phyloP scores from a whole-genome alignment of 345 rosid genomes.

The Lepidium sativum region DNA sequence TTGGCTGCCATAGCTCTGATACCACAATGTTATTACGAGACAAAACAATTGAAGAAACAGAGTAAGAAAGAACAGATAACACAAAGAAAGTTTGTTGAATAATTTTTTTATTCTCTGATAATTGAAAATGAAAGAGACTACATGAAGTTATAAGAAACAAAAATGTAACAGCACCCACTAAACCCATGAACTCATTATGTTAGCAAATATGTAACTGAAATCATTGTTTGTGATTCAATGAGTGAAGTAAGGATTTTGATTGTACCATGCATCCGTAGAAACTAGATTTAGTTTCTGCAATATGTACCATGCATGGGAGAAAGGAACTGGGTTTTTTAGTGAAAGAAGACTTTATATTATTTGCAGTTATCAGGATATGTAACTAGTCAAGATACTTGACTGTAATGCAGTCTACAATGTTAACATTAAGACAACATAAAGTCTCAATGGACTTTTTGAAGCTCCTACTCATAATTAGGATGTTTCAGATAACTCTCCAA shows the following conservation, averaged over 20 bases:
- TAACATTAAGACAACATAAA: neutral
- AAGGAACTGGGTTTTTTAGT: neutral
- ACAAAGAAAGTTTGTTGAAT: no score
- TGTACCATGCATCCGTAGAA: neutral
- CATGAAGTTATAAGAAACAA: no score
- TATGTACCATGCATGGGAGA: neutral
- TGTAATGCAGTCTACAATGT: conserved; percentile 8
- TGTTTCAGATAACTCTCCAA: conserved; percentile 4
- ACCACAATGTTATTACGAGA: no score
- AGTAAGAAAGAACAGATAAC: no score
- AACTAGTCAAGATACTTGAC: conserved; percentile 1
- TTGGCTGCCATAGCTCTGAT: no score
- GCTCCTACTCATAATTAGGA: conserved; percentile 4
- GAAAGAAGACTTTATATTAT: neutral
- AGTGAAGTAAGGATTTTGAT: neutral
- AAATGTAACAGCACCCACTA: no score
- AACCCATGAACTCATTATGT: no score
- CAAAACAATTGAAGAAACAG: no score
- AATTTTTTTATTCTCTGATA: no score
- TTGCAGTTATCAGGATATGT: neutral
- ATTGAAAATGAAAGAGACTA: no score
- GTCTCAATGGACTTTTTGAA: conserved; percentile 8
- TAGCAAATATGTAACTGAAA: no score
- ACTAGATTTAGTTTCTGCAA: neutral
- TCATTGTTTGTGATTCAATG: no score